Percentiles rank a stretch among this genome's conserved stretches.
These are phyloP conservation scores for Diutina mesorugosa DNA, from an alignment of 1,139 yeast species.

Conservation along the genomic window DNA sequence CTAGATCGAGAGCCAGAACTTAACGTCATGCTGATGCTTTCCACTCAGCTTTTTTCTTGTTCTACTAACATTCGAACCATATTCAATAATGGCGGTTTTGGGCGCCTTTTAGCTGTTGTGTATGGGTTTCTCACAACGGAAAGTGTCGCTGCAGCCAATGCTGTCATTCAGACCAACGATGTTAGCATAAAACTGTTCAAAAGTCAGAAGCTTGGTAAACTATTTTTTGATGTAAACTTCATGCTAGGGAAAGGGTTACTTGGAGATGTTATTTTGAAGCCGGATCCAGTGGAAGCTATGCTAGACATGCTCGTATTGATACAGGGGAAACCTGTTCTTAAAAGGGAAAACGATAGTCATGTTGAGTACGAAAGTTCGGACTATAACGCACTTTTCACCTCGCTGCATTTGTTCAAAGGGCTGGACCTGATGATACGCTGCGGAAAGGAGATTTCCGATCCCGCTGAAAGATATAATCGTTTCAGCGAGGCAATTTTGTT, in stretches of 20 bases:
- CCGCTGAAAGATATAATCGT: neutral
- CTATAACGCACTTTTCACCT: constrained; percentile 71
- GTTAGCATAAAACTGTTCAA: constrained; percentile 39
- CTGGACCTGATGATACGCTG: constrained; percentile 46
- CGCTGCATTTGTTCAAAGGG: constrained; percentile 55
- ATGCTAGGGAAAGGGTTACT: constrained; percentile 58
- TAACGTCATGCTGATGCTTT: constrained; percentile 59
- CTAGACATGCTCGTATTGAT: constrained; percentile 58
- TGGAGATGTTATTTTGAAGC: constrained; percentile 22
- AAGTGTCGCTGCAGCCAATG: neutral
- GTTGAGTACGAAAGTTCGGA: constrained; percentile 86
- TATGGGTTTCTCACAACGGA: constrained; percentile 53
- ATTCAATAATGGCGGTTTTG: constrained; percentile 55
- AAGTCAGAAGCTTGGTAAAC: constrained; percentile 73
- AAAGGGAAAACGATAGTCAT: constrained; percentile 69
- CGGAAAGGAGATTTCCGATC: constrained; percentile 17
- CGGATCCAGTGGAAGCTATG: constrained; percentile 32
- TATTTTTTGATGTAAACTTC: constrained; percentile 75
- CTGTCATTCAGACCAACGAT: constrained; percentile 18
- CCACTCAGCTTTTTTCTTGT: constrained; percentile 82
- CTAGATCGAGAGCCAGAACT: constrained; percentile 77
- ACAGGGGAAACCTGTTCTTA: constrained; percentile 69
- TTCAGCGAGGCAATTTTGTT: neutral
- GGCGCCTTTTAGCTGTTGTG: constrained; percentile 55
- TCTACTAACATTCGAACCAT: constrained; percentile 66